Percentiles rank a stretch among this genome's conserved stretches.
Evolutionary conservation across 1,284 basidiomycete genomes (phyloP).

Genomic region (Macrocystidia cucumis): DNA sequence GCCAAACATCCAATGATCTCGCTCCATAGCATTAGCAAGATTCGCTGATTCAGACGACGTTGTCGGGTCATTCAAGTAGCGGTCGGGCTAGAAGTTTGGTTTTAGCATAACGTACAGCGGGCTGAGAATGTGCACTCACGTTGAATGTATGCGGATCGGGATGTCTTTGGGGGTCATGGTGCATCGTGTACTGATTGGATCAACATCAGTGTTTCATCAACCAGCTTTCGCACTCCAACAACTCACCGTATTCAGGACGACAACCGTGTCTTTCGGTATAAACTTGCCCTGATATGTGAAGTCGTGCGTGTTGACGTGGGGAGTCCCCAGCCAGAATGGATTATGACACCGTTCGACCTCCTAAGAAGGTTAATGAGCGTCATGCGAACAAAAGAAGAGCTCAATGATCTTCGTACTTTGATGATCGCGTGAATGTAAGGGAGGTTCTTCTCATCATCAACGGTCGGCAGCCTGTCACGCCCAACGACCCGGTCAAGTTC

Average conservation of each 20-base stretch:
- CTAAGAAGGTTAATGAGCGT: constrained; percentile 4
- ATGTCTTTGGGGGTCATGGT: constrained; percentile 21
- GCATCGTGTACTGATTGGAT: constrained; percentile 20
- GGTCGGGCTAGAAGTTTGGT: constrained; percentile 16
- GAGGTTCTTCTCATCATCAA: constrained; percentile 23
- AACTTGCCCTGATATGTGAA: constrained; percentile 29
- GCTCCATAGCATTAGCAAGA: constrained; percentile 26
- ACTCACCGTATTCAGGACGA: constrained; percentile 16
- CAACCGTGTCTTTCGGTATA: constrained; percentile 29
- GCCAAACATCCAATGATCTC: constrained; percentile 38
- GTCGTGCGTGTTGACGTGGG: constrained; percentile 27
- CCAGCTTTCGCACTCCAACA: background rate
- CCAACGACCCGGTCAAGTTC: constrained; percentile 28
- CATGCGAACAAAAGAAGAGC: background rate
- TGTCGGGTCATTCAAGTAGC: constrained; percentile 19
- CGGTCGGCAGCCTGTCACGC: constrained; percentile 19
- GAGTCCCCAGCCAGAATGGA: constrained; percentile 33
- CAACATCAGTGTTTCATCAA: background rate
- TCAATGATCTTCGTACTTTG: constrained; percentile 17
- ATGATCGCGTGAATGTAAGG: constrained; percentile 28
- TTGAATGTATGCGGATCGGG: constrained; percentile 19
- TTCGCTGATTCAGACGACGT: constrained; percentile 26
- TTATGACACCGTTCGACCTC: constrained; percentile 24
- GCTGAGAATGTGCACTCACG: constrained; percentile 7
- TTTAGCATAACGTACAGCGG: background rate